These are phyloP conservation scores for Rosa hybrid DNA, from an alignment of 331 rosid genomes.

Conservation along the genomic window DNA sequence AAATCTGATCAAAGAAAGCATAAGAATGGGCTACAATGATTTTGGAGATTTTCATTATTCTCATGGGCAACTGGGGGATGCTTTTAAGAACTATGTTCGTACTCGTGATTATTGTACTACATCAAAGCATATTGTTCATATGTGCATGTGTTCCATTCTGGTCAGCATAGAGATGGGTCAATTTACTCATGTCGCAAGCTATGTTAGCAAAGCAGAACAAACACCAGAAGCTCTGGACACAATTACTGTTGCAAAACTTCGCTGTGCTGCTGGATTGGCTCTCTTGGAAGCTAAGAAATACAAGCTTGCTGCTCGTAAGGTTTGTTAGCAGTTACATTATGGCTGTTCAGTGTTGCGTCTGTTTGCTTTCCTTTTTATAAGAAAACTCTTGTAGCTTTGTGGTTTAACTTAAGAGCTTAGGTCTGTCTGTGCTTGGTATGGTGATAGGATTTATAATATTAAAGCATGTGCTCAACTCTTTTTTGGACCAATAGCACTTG, in stretches of 20 bases:
- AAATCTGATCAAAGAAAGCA: conserved; percentile 96
- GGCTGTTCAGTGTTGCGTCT: neutral
- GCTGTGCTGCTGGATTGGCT: conserved; percentile 96
- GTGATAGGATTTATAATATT: neutral
- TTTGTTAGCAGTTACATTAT: conserved; percentile 27
- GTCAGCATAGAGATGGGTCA: conserved; percentile 99
- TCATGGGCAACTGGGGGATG: conserved; percentile 88
- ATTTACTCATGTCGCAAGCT: conserved; percentile 87
- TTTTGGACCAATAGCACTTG: neutral
- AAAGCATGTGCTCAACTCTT: neutral
- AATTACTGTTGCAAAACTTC: conserved; percentile 60
- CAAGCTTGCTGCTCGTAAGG: conserved; percentile 99
- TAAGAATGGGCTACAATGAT: conserved; percentile 98
- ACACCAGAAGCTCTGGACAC: conserved; percentile 64
- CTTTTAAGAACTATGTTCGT: conserved; percentile 88
- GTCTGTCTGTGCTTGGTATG: neutral
- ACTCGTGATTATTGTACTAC: conserved; percentile 99
- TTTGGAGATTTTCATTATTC: conserved; percentile 94
- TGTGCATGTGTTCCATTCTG: conserved; percentile 91
- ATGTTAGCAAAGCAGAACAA: conserved; percentile 94
- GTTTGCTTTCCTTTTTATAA: neutral
- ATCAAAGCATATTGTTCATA: conserved; percentile 88
- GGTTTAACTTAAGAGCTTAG: neutral
- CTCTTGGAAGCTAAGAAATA: conserved; percentile 90
- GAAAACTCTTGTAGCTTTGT: neutral